A percentile compares a stretch with the other conserved stretches of the same genome.
These are phyloP conservation scores for Globisporangium mamillatum DNA, from an alignment of 352 stramenopile genomes.

Conservation along the genomic window DNA sequence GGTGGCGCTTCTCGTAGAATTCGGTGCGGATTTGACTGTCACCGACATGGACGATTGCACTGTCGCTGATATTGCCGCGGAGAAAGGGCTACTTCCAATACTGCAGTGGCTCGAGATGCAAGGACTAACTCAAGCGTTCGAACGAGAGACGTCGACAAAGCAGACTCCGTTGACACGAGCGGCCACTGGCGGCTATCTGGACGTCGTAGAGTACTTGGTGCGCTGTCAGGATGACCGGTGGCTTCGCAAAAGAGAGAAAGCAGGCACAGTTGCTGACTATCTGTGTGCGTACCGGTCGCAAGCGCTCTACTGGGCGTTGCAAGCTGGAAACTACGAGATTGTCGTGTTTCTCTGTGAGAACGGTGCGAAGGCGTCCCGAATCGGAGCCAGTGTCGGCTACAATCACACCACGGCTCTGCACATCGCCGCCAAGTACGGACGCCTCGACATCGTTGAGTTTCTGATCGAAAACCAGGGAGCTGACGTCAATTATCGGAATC, in stretches of 20 bases:
- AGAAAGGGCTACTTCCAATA: background rate
- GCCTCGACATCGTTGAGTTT: slow-evolving; percentile 3
- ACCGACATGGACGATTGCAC: background rate
- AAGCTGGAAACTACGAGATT: background rate
- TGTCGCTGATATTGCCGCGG: background rate
- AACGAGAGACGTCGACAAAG: background rate
- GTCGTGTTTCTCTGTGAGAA: slow-evolving; percentile 3
- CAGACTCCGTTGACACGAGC: background rate
- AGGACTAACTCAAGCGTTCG: background rate
- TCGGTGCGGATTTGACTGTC: background rate
- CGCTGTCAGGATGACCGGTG: background rate
- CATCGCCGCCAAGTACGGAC: slow-evolving; percentile 7
- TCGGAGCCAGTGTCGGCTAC: slow-evolving; percentile 1
- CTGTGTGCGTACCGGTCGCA: background rate
- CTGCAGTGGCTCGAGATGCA: slow-evolving; percentile 5
- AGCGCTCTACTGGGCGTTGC: slow-evolving; percentile 3
- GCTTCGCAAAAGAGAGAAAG: background rate
- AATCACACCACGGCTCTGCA: slow-evolving; percentile 3
- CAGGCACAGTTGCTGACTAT: background rate
- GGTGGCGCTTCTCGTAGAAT: background rate
- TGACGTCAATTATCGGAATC: slow-evolving; percentile 10
- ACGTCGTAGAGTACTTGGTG: slow-evolving; percentile 1
- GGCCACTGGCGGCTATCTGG: background rate
- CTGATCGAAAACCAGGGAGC: slow-evolving; percentile 5
- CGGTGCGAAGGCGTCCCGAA: background rate